Conservation (phyloP, 352 stramenopile species). For the Globisporangium radiosum region DNA sequence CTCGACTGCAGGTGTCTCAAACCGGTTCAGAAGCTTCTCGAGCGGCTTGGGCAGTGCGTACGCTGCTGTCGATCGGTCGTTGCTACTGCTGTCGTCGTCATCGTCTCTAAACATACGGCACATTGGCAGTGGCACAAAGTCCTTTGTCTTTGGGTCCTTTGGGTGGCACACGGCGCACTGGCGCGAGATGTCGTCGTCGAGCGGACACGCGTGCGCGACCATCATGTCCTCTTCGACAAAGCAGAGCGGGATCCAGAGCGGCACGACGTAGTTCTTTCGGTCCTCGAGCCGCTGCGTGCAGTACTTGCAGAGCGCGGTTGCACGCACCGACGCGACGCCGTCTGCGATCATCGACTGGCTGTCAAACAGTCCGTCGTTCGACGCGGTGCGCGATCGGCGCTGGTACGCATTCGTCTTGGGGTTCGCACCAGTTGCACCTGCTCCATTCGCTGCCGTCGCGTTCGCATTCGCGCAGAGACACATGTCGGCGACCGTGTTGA, state of each 20-base stretch:
- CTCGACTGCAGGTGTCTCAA: slow-evolving; percentile 16
- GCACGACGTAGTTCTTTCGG: slow-evolving; percentile 66
- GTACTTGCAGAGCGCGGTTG: slow-evolving; percentile 56
- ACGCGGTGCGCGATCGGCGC: slow-evolving; percentile 34
- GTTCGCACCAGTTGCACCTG: neutral
- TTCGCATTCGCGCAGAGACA: slow-evolving; percentile 30
- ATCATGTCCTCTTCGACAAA: slow-evolving; percentile 83
- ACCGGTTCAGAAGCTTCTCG: slow-evolving; percentile 46
- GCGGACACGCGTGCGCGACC: slow-evolving; percentile 51
- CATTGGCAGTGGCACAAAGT: slow-evolving; percentile 69
- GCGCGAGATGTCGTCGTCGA: slow-evolving; percentile 61
- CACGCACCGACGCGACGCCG: slow-evolving; percentile 27
- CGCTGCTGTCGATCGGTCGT: slow-evolving; percentile 7
- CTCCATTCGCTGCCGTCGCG: slow-evolving; percentile 1
- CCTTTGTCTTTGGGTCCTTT: slow-evolving; percentile 29
- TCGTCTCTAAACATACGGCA: slow-evolving; percentile 63
- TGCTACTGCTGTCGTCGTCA: slow-evolving; percentile 12
- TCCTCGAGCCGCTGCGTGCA: slow-evolving; percentile 51
- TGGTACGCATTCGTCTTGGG: slow-evolving; percentile 21
- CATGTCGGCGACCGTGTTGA: slow-evolving; percentile 25
- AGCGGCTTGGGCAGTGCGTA: slow-evolving; percentile 55
- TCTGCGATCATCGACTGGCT: slow-evolving; percentile 27
- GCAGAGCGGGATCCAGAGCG: slow-evolving; percentile 76
- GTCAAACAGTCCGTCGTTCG: slow-evolving; percentile 35
- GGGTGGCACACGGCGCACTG: slow-evolving; percentile 60